Conservation (phyloP, 1,139 yeast species). For the Debaryomyces sp. region DNA sequence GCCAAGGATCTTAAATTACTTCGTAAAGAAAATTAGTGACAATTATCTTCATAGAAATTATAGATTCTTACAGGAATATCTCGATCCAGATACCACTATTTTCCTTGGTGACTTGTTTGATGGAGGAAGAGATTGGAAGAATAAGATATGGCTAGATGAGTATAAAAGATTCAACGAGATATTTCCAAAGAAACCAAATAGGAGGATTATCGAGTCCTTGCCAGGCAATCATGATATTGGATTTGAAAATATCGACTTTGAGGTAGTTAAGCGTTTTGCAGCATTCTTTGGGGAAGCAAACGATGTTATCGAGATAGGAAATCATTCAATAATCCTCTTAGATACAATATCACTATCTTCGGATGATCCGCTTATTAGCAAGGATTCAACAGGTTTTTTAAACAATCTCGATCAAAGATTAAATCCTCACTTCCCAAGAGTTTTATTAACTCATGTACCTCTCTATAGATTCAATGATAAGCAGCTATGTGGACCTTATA, state of each 20-base stretch:
- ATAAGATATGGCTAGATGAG: slow-evolving; percentile 68
- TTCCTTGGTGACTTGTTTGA: slow-evolving; percentile 93
- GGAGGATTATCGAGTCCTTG: slow-evolving; percentile 56
- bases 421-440: slow-evolving; percentile 54
- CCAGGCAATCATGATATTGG: slow-evolving; percentile 99
- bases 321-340: slow-evolving; percentile 73
- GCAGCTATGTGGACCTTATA: slow-evolving; percentile 44
- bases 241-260: slow-evolving; percentile 66
- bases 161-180: slow-evolving; percentile 65
- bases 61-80: slow-evolving; percentile 54
- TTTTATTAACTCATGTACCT: slow-evolving; percentile 63
- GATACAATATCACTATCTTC: slow-evolving; percentile 81
- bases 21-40: slow-evolving; percentile 61
- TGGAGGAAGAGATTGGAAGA: slow-evolving; percentile 89
- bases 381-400: slow-evolving; percentile 30
- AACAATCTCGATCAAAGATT: slow-evolving; percentile 21
- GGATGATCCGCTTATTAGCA: slow-evolving; percentile 26
- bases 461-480: slow-evolving; percentile 38
- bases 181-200: slow-evolving; percentile 54
- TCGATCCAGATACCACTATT: slow-evolving; percentile 75
- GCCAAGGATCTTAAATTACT: slow-evolving; percentile 45
- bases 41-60: slow-evolving; percentile 81
- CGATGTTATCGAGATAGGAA: slow-evolving; percentile 58
- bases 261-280: slow-evolving; percentile 61
- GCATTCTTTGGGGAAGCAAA: slow-evolving; percentile 75